Base-by-base conservation (phyloP, 2,329 filamentous ascomycete genomes). In the Cordyceps cicadae region DNA sequence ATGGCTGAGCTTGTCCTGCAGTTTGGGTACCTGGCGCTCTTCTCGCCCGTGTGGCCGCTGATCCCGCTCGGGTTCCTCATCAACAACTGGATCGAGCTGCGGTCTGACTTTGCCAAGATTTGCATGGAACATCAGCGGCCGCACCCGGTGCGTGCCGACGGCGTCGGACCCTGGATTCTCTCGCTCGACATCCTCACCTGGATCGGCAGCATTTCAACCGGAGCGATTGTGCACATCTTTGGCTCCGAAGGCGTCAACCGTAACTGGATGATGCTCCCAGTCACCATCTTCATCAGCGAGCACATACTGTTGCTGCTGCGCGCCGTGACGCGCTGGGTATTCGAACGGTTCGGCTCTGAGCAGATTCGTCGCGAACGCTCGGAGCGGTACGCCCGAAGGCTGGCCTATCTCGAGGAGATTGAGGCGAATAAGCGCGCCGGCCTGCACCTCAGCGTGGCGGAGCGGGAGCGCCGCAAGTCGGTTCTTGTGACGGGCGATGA, bases 1-100 rank as follows among this genome's bases (percentile, higher is more conserved):
- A 83, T 90, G 49, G 80, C 87, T 11, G 88, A 91, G 71, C 87
- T 90, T 77, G 84, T 86, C 34, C 79, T 89, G 2, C 85, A 87
- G 67, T 91, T 90, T 65, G 88, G 88, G 5, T 90, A 91, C 68
- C 78, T 92, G 0, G 82, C 85, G 0, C 76, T 91, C 5, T 92
- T 91, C 71, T 87, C 85, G 1, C 85, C 88, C 0, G 85, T 90
- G 34, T 92, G 88, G 88, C 88, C 89, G 0, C 76, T 91, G 1
- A 88, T 89, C 0, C 83, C 86, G 0, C 76, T 90, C 24, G 87
- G 86, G 0, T 92, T 91, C 70, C 75, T 91, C 15, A 73, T 89
- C 69, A 91, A 91, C 72, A 87, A 91, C 74, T 89, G 87, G 87
- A 76, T 92, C 60, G 88, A 92, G 71, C 78, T 92, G 11, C 86